Percentiles rank a stretch among this genome's conserved stretches.
Conservation (phyloP, 2,329 filamentous ascomycete species). For the Septoria petroselini region DNA sequence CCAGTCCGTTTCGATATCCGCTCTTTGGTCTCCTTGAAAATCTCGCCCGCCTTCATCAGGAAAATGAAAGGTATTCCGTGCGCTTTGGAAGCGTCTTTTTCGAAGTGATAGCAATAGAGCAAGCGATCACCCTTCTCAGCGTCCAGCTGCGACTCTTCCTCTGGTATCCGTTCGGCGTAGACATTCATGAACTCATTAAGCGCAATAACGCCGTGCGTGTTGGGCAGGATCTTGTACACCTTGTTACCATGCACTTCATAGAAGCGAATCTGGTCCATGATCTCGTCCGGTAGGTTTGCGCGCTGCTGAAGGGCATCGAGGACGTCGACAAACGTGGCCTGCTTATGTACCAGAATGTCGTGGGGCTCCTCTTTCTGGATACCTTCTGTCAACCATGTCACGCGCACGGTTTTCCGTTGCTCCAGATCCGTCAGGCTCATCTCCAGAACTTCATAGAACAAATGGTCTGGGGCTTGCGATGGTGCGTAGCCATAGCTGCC, state of each 20-base stretch:
- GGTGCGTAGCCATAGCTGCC: slow-evolving; percentile 65
- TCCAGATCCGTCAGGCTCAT: slow-evolving; percentile 92
- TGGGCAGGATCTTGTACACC: slow-evolving; percentile 72
- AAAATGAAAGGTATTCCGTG: slow-evolving; percentile 94
- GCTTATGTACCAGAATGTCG: slow-evolving; percentile 85
- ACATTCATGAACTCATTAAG: slow-evolving; percentile 83
- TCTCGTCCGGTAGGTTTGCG: slow-evolving; percentile 72
- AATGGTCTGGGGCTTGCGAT: slow-evolving; percentile 60
- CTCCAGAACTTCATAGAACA: slow-evolving; percentile 91
- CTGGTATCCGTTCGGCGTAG: slow-evolving; percentile 75
- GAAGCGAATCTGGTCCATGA: slow-evolving; percentile 68
- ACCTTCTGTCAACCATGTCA: slow-evolving; percentile 84
- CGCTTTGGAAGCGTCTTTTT: slow-evolving; percentile 77
- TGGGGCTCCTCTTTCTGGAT: slow-evolving; percentile 84
- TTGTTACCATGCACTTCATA: slow-evolving; percentile 82
- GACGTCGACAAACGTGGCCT: slow-evolving; percentile 74
- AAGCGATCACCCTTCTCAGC: slow-evolving; percentile 53
- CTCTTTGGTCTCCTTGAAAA: slow-evolving; percentile 88
- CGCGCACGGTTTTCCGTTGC: slow-evolving; percentile 80
- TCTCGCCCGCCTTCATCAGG: slow-evolving; percentile 77
- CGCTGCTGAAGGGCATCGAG: slow-evolving; percentile 75
- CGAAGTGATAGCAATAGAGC: slow-evolving; percentile 86
- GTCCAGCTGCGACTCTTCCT: slow-evolving; percentile 53
- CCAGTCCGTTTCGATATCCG: slow-evolving; percentile 89
- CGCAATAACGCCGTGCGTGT: slow-evolving; percentile 69